Conservation (phyloP, 768 basidiomycete genomes). For the Leucosporidium yakuticum region DNA sequence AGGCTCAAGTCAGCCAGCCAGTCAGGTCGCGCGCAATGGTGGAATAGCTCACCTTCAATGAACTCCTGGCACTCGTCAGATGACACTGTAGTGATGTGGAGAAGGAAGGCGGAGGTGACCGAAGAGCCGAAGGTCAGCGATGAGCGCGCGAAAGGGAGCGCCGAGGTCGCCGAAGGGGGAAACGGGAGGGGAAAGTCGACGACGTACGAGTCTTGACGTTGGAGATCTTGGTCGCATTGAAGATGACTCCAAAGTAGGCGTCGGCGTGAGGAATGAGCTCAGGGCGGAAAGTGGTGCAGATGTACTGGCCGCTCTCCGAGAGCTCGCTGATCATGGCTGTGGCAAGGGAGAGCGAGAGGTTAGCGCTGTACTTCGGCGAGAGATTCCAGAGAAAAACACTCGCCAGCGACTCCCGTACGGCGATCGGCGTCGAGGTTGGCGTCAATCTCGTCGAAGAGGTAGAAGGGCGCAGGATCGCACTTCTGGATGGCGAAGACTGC, state of each 20-base stretch:
- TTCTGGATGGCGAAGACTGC: constrained; percentile 97
- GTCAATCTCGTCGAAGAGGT: constrained; percentile 99
- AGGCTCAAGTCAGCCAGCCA: too few relatives aligned
- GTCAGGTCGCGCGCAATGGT: too few relatives aligned
- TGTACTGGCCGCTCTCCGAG: constrained; percentile 82
- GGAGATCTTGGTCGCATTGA: constrained; percentile 31
- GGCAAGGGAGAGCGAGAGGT: not conserved
- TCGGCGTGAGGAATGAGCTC: constrained; percentile 95
- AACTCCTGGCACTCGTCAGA: constrained; percentile 33
- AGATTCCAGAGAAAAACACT: constrained; percentile 41
- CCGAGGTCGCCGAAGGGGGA: too few relatives aligned
- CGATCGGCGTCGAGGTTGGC: constrained; percentile 97
- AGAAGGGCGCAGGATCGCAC: constrained; percentile 98
- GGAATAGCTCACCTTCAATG: constrained; percentile 9
- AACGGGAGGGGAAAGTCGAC: too few relatives aligned
- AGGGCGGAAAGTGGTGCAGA: constrained; percentile 95
- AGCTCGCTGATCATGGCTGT: constrained; percentile 90
- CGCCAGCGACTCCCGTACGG: constrained; percentile 89
- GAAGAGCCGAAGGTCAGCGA: too few relatives aligned
- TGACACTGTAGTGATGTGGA: constrained; percentile 8
- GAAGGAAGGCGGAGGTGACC: too few relatives aligned
- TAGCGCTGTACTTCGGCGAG: not conserved
- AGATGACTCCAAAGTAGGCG: constrained; percentile 89
- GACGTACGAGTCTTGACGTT: constrained; percentile 28
- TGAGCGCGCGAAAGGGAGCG: not conserved